Evolutionary conservation across 2,329 filamentous ascomycete species (phyloP).

Genomic region (Coniochaeta hoffmannii): DNA sequence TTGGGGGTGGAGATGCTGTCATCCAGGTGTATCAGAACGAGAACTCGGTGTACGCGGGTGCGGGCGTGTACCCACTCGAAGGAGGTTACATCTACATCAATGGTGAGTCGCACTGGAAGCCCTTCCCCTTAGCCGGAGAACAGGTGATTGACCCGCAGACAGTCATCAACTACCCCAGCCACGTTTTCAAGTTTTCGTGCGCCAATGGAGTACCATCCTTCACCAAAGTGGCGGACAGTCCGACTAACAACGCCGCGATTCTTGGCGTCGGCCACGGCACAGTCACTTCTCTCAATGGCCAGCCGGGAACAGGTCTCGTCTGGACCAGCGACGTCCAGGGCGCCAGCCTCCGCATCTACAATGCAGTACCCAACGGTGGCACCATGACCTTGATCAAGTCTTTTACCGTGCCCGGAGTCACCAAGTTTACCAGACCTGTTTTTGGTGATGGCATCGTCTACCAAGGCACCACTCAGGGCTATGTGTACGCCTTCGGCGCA

Average conservation of each 20-base stretch:
- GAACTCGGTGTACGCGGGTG: conserved; percentile 40
- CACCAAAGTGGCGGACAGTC: conserved; percentile 42
- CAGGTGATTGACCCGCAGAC: neutral
- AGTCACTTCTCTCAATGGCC: conserved; percentile 44
- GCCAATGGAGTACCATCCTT: conserved; percentile 43
- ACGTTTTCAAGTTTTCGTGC: conserved; percentile 52
- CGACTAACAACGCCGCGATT: conserved; percentile 40
- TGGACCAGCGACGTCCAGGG: conserved; percentile 51
- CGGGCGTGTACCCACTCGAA: conserved; percentile 36
- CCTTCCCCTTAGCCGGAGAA: neutral
- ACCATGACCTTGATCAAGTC: conserved; percentile 38
- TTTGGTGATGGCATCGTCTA: conserved; percentile 51
- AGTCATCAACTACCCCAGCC: conserved; percentile 44
- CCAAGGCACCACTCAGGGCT: conserved; percentile 42
- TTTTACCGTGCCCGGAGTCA: conserved; percentile 42
- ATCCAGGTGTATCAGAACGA: conserved; percentile 36
- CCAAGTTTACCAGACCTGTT: conserved; percentile 50
- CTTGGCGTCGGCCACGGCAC: conserved; percentile 51
- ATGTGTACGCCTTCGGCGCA: conserved; percentile 47
- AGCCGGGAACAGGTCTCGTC: conserved; percentile 46
- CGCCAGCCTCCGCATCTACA: conserved; percentile 42
- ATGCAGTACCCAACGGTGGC: conserved; percentile 40
- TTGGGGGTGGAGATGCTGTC: conserved; percentile 32
- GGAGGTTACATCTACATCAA: conserved; percentile 42
- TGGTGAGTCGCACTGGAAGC: neutral